phyloP scores from a whole-genome alignment of 352 stramenopile species.

The Salisapilia sapeloensis region DNA sequence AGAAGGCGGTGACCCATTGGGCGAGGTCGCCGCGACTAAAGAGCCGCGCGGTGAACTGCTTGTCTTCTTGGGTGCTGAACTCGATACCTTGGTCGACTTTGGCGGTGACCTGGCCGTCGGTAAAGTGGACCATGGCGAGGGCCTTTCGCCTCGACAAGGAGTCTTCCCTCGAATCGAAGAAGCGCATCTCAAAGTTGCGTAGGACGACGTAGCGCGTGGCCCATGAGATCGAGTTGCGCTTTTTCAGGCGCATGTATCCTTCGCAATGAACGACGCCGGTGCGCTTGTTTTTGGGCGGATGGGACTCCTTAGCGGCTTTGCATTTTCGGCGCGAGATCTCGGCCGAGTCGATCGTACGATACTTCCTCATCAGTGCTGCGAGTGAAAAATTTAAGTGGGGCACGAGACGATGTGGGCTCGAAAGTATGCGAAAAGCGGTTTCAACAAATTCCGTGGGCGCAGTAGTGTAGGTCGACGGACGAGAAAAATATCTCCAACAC shows the following conservation, averaged over 20 bases:
- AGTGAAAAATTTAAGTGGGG: too few relatives aligned
- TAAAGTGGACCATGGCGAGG: conserved; percentile 17
- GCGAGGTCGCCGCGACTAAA: conserved; percentile 38
- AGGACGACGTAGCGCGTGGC: conserved; percentile 46
- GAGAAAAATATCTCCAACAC: too few relatives aligned
- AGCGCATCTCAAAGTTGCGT: conserved; percentile 15
- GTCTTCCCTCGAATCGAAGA: conserved; percentile 39
- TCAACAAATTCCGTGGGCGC: too few relatives aligned
- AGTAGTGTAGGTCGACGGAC: too few relatives aligned
- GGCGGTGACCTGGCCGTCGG: conserved; percentile 14
- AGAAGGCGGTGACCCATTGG: conserved; percentile 45
- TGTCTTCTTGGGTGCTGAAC: conserved; percentile 20
- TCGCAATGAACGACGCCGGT: conserved; percentile 26
- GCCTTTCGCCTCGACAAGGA: conserved; percentile 15
- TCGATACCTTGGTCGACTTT: conserved; percentile 28
- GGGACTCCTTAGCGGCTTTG: too few relatives aligned
- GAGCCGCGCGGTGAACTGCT: conserved; percentile 20
- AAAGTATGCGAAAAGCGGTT: too few relatives aligned
- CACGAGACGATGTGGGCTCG: too few relatives aligned
- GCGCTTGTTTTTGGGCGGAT: too few relatives aligned
- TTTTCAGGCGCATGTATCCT: conserved; percentile 45
- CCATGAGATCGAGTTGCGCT: conserved; percentile 31
- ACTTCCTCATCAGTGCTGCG: too few relatives aligned
- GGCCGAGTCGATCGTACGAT: too few relatives aligned
- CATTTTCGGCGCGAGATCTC: too few relatives aligned